Evolutionary conservation across 2,329 filamentous ascomycete species (phyloP).

Genomic region (Fusarium multiceps): DNA sequence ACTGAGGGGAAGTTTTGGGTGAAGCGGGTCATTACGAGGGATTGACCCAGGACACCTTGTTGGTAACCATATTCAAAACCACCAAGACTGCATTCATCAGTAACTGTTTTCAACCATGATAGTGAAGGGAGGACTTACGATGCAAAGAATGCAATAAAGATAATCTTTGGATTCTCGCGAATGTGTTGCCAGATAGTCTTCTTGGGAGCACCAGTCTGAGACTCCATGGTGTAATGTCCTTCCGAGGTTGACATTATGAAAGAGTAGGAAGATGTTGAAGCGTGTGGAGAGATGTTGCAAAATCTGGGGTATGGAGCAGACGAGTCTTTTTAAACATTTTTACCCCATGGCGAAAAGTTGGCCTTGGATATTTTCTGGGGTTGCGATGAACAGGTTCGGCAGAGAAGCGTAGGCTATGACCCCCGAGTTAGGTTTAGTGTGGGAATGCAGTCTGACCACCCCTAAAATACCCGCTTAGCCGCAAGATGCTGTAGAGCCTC

Average conservation of each 20-base stretch:
- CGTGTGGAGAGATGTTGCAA: conserved; percentile 18
- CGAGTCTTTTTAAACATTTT: conserved; percentile 27
- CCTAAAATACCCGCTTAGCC: not conserved
- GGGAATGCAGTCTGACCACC: conserved; percentile 6
- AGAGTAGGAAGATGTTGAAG: not conserved
- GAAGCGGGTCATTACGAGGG: conserved; percentile 64
- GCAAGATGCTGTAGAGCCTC: conserved; percentile 3
- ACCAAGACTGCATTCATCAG: conserved; percentile 12
- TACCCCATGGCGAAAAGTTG: conserved; percentile 2
- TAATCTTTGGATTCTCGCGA: conserved; percentile 37
- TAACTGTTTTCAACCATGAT: too few species aligned
- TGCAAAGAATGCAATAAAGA: conserved; percentile 45
- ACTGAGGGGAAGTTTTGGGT: conserved; percentile 61
- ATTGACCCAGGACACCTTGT: conserved; percentile 65
- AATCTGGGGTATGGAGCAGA: conserved; percentile 27
- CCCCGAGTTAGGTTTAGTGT: conserved; percentile 4
- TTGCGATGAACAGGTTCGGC: not conserved
- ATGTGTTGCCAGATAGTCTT: conserved; percentile 21
- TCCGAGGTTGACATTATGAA: conserved; percentile 21
- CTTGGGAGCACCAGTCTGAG: not conserved
- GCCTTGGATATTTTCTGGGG: conserved; percentile 19
- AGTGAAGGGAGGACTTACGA: conserved; percentile 22
- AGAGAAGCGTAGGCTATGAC: conserved; percentile 12
- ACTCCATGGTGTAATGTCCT: conserved; percentile 18
- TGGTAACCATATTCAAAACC: conserved; percentile 51